phyloP scores from a whole-genome alignment of 805 yeast genomes.

The Barnettozyma siamensis region DNA sequence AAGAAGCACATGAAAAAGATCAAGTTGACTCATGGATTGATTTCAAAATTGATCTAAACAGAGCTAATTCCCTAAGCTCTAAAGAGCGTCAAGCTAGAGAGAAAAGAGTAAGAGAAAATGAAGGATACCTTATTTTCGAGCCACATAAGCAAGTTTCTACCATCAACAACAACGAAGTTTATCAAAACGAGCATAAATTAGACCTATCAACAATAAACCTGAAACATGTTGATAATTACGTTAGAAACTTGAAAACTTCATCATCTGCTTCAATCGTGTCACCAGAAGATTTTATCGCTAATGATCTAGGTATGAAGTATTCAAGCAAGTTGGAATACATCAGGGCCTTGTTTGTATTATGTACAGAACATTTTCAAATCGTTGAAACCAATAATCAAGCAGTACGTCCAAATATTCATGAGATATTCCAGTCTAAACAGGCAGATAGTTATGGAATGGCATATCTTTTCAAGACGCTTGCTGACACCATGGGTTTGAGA shows the following conservation, averaged over 20 bases:
- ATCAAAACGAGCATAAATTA: conserved; percentile 24
- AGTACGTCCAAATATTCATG: conserved; percentile 32
- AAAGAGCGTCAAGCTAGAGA: conserved; percentile 69
- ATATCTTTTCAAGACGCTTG: conserved; percentile 66
- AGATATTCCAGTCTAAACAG: conserved; percentile 40
- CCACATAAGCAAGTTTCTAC: conserved; percentile 46
- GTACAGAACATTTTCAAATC: conserved; percentile 53
- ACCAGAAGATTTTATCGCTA: conserved; percentile 48
- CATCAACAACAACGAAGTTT: conserved; percentile 44
- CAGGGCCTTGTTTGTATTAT: conserved; percentile 59
- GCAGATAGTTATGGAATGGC: conserved; percentile 72
- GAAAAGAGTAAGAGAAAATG: conserved; percentile 51
- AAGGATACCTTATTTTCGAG: conserved; percentile 58
- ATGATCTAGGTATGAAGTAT: conserved; percentile 48
- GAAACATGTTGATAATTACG: conserved; percentile 39
- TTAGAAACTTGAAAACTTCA: conserved; percentile 29
- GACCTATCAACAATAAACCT: conserved; percentile 28
- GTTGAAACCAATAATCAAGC: conserved; percentile 20
- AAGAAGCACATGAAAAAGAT: conserved; percentile 31
- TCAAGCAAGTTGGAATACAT: conserved; percentile 49
- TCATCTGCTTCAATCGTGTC: conserved; percentile 33
- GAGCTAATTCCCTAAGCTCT: conserved; percentile 64
- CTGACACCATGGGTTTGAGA: conserved; percentile 62
- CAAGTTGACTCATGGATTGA: conserved; percentile 45
- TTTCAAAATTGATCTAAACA: conserved; percentile 53